Conservation (phyloP, 2,329 filamentous ascomycete genomes). For the Penicillium sp. region DNA sequence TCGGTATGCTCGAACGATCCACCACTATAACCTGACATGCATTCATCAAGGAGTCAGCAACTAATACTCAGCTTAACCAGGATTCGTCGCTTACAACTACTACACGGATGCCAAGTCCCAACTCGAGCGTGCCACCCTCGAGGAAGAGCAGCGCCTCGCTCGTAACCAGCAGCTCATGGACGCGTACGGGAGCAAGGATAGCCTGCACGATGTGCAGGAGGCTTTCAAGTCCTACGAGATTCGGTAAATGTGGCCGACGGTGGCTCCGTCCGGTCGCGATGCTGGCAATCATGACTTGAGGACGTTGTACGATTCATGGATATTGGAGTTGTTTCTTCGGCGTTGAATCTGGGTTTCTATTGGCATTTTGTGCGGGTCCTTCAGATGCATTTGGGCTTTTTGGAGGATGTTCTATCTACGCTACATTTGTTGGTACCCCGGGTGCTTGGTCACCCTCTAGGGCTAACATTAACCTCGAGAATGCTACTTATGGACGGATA, state of each 20-base stretch:
- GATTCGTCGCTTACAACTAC: slow-evolving; percentile 28
- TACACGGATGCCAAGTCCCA: slow-evolving; percentile 16
- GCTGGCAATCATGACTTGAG: not conserved
- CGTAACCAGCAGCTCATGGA: slow-evolving; percentile 45
- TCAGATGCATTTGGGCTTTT: no score
- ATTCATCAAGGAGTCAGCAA: no score
- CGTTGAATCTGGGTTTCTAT: no score
- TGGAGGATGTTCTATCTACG: no score
- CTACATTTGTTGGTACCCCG: no score
- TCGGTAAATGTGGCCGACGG: slow-evolving; percentile 26
- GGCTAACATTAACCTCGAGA: no score
- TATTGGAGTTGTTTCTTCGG: not conserved
- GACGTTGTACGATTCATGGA: not conserved
- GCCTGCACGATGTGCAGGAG: slow-evolving; percentile 44
- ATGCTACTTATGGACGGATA: no score
- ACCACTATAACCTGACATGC: no score
- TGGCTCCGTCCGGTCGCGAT: not conserved
- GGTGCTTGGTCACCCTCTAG: no score
- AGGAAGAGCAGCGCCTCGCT: slow-evolving; percentile 36
- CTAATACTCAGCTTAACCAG: slow-evolving; percentile 13
- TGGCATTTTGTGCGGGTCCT: no score
- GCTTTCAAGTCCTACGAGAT: slow-evolving; percentile 47
- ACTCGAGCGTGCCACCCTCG: slow-evolving; percentile 11
- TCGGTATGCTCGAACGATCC: no score
- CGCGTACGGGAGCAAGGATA: slow-evolving; percentile 47